Base-by-base conservation (phyloP, 176 grass and related monocot genomes). In the sorghum (Sorghum bicolor) region DNA sequence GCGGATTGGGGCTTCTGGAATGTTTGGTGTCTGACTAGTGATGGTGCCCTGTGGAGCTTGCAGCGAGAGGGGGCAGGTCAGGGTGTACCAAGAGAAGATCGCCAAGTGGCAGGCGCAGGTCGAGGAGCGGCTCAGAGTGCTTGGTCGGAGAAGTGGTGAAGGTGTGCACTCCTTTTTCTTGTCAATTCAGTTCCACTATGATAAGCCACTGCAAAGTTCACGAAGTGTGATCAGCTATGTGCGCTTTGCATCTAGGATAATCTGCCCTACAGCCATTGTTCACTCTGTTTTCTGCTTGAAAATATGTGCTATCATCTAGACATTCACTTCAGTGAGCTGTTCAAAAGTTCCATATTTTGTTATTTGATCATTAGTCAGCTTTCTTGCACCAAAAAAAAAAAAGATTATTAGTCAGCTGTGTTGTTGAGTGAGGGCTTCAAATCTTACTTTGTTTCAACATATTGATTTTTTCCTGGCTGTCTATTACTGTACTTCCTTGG, bases 81-180 rank as follows among this genome's bases (percentile, higher is more conserved):
- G 87, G 76, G 78, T 83, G 75, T 94, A 98, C 83, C 93, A 95
- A 76, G 91, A 95, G 87, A 98, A 98, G 85, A 90, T 98, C 72
- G 85, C 91, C 22, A 95, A 93, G 80, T 98, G 96, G 96, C 92
- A 93, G 84, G 37, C 85, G 15, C 89, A 90, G 65, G 91, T 98
- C 3, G 91, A 90, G 74, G 96, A 98, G 36, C 89, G 93, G 32
- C 87, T 98, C 50, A 84, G 85, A 62, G 85, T 95, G 37, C 86
- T 98, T 37, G 82, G 79, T 29, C 85, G 85, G 91, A 98, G 96
- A 82, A 83, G 82, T 41, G 89, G 90, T 89, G 84, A 85, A 78
- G 7, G 68, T 84, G 22, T 15, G 50, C 25, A 0, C 22, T 34
- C 10, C 5, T 72, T 28, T 77, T 77, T 19, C 14, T 78, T 17